Percentiles rank a stretch among this genome's conserved stretches.
These are phyloP conservation scores for Candida loeiensis DNA, from an alignment of 805 yeast genomes.

Conservation along the genomic window DNA sequence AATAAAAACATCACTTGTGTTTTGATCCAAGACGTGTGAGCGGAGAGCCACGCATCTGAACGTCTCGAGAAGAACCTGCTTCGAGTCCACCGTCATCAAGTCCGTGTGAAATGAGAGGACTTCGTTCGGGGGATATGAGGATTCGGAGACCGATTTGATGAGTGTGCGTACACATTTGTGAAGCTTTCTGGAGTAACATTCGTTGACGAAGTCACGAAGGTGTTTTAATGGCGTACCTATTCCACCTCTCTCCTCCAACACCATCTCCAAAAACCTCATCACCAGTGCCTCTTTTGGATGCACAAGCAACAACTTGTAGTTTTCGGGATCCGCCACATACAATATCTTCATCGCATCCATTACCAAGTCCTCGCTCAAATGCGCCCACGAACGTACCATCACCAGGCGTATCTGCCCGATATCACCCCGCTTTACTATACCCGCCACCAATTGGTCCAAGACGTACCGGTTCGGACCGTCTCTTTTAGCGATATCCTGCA, in stretches of 20 bases:
- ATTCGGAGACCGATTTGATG: constrained; percentile 1
- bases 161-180: constrained; percentile 5
- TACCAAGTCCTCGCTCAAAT: constrained; percentile 10
- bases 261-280: neutral
- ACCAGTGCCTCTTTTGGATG: constrained; percentile 2
- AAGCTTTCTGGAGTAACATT: neutral
- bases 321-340: neutral
- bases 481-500: neutral
- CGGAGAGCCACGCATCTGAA: constrained; percentile 12
- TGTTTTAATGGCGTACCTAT: neutral
- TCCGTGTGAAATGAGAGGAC: constrained; percentile 1
- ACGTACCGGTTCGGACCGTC: constrained; percentile 12
- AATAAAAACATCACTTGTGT: constrained; percentile 11
- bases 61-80: constrained; percentile 10
- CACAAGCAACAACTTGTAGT: constrained; percentile 1
- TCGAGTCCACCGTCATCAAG: constrained; percentile 5
- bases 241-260: neutral
- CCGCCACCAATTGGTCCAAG: constrained; percentile 9
- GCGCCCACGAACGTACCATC: neutral
- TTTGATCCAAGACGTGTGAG: constrained; percentile 10
- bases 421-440: constrained; percentile 2
- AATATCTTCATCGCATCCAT: neutral
- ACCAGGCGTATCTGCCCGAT: constrained; percentile 5
- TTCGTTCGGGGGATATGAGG: neutral
- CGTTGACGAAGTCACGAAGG: neutral